Conservation (phyloP, 176 grass and related monocot genomes). For the Eragrostis curvula region DNA sequence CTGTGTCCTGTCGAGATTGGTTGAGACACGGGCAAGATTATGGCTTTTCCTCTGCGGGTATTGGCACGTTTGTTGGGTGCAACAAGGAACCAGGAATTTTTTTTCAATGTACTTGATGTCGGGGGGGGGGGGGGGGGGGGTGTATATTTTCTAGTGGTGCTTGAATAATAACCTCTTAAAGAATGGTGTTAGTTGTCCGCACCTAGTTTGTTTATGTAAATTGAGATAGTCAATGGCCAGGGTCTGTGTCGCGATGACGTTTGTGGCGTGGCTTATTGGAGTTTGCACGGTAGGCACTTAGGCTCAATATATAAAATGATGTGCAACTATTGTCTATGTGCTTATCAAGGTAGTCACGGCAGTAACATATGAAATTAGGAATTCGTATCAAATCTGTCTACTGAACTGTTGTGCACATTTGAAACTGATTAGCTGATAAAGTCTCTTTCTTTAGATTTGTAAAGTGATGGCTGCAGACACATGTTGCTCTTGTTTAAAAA, state of each 20-base stretch:
- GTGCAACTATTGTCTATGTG: background rate
- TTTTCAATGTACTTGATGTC: background rate
- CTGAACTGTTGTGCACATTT: too few species aligned
- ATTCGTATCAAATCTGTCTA: background rate
- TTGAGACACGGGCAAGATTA: background rate
- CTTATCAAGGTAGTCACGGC: background rate
- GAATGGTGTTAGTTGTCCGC: background rate
- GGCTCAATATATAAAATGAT: background rate
- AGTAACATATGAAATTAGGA: background rate
- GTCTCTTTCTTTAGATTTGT: too few species aligned
- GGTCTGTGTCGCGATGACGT: background rate
- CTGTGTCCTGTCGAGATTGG: slow-evolving; percentile 9
- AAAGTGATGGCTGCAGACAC: too few species aligned
- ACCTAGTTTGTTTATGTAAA: slow-evolving; percentile 5
- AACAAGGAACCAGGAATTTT: background rate
- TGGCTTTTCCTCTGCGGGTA: background rate
- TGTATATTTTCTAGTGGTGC: background rate
- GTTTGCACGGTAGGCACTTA: background rate
- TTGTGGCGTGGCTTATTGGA: background rate
- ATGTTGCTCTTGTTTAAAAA: too few species aligned
- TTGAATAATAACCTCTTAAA: background rate
- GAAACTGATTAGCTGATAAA: too few species aligned
- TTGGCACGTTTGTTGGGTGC: background rate
- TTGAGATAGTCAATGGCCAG: background rate
- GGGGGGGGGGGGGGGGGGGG: too few species aligned